phyloP scores from a whole-genome alignment of 768 basidiomycete genomes.

The Daedaleopsis nitida region DNA sequence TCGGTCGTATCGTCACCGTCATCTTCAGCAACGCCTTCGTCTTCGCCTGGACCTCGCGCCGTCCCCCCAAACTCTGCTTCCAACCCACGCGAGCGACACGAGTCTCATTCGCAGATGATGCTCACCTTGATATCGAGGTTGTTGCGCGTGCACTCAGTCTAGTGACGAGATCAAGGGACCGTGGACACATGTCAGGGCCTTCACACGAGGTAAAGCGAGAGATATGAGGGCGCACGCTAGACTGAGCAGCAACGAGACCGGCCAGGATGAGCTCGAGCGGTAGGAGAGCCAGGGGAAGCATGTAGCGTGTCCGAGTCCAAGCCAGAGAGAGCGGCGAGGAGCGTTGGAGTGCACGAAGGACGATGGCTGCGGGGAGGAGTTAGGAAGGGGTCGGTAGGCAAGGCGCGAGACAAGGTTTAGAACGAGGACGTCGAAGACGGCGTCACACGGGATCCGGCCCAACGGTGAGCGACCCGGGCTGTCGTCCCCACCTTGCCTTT shows the following conservation, averaged over 20 bases:
- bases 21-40: background rate
- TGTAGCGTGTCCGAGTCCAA: background rate
- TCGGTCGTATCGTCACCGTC: background rate
- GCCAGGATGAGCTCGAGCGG: slow-evolving; percentile 6
- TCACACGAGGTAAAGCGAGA: background rate
- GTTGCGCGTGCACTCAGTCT: slow-evolving; percentile 9
- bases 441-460: background rate
- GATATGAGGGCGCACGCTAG: background rate
- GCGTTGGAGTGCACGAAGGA: background rate
- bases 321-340: background rate
- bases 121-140: slow-evolving; percentile 11
- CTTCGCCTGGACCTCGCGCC: background rate
- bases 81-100: background rate
- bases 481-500: too few species aligned
- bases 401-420: background rate
- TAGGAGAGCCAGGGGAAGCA: background rate
- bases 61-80: background rate
- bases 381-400: background rate
- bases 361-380: background rate
- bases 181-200: background rate
- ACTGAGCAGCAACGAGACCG: background rate
- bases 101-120: background rate
- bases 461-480: too few species aligned
- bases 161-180: background rate
- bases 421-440: background rate